These are phyloP conservation scores for Fomitopsis betulina DNA, from an alignment of 1,284 basidiomycete species.

Conservation along the genomic window DNA sequence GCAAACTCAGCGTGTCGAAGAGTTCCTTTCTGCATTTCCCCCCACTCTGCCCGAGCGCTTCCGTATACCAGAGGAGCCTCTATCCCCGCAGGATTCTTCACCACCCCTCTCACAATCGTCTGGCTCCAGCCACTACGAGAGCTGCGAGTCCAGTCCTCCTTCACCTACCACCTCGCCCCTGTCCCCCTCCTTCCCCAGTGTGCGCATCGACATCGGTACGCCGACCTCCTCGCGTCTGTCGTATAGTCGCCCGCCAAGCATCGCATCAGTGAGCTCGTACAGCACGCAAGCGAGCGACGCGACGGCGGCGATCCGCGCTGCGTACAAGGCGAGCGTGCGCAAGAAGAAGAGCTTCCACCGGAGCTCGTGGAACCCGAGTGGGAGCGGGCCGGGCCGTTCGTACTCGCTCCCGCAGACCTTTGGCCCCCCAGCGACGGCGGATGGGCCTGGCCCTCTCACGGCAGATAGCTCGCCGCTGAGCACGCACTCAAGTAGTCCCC, in stretches of 20 bases:
- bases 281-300: slow-evolving; percentile 27
- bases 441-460: slow-evolving; percentile 10
- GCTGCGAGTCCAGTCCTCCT: slow-evolving; percentile 25
- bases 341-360: slow-evolving; percentile 54
- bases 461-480: slow-evolving; percentile 15
- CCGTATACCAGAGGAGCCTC: slow-evolving; percentile 16
- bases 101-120: slow-evolving; percentile 14
- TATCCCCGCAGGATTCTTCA: slow-evolving; percentile 9
- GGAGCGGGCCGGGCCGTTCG: background rate
- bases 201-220: slow-evolving; percentile 19
- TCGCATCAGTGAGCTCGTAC: slow-evolving; percentile 24
- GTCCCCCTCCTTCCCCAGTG: slow-evolving; percentile 10
- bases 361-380: slow-evolving; percentile 44
- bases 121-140: slow-evolving; percentile 23
- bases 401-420: slow-evolving; percentile 4
- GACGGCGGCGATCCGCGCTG: slow-evolving; percentile 48
- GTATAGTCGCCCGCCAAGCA: slow-evolving; percentile 20
- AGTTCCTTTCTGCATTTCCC: slow-evolving; percentile 57
- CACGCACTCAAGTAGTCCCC: slow-evolving; percentile 16
- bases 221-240: slow-evolving; percentile 5
- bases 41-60: slow-evolving; percentile 47
- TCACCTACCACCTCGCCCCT: slow-evolving; percentile 16
- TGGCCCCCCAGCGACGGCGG: slow-evolving; percentile 1
- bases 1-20: slow-evolving; percentile 40
- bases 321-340: slow-evolving; percentile 49